Percentiles rank a stretch among this genome's conserved stretches.
Conservation (phyloP, 331 rosid genomes). For the Dryas integrifolia region DNA sequence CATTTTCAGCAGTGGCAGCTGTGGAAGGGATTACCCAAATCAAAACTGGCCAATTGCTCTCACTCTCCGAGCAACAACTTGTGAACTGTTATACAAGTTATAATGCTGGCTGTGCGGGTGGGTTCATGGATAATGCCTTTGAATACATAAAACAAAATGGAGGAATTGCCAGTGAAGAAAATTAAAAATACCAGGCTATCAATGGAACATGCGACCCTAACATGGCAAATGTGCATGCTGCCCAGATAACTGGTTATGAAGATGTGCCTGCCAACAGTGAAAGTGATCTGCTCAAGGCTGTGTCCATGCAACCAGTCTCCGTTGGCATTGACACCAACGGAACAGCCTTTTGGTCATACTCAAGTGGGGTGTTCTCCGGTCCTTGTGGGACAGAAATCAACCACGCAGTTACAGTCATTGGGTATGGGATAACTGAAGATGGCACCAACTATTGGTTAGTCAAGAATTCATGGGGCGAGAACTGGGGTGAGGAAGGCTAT, state of each 20-base stretch:
- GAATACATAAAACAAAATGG: conserved; percentile 17
- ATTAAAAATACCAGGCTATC: conserved; percentile 22
- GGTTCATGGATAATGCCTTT: neutral
- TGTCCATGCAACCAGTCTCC: conserved; percentile 34
- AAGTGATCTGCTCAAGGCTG: conserved; percentile 27
- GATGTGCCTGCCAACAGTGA: conserved; percentile 25
- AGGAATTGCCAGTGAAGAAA: conserved; percentile 24
- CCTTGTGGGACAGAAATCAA: neutral
- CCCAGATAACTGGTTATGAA: conserved; percentile 17
- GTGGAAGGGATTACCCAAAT: conserved; percentile 40
- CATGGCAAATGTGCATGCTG: neutral
- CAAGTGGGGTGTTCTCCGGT: conserved; percentile 20
- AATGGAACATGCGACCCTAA: conserved; percentile 6
- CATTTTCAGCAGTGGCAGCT: conserved; percentile 31
- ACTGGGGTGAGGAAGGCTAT: conserved; percentile 33
- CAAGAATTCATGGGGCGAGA: conserved; percentile 36
- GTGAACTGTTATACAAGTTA: conserved; percentile 13
- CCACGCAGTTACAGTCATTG: conserved; percentile 28
- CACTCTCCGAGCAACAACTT: conserved; percentile 49
- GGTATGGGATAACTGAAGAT: conserved; percentile 29
- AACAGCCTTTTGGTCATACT: neutral
- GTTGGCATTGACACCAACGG: neutral
- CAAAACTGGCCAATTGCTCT: neutral
- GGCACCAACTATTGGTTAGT: conserved; percentile 35
- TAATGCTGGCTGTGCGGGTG: neutral